Percentiles rank a stretch among this genome's conserved stretches.
These are phyloP conservation scores for Hypoxylon cercidicola DNA, from an alignment of 495 filamentous ascomycete species.

Conservation along the genomic window DNA sequence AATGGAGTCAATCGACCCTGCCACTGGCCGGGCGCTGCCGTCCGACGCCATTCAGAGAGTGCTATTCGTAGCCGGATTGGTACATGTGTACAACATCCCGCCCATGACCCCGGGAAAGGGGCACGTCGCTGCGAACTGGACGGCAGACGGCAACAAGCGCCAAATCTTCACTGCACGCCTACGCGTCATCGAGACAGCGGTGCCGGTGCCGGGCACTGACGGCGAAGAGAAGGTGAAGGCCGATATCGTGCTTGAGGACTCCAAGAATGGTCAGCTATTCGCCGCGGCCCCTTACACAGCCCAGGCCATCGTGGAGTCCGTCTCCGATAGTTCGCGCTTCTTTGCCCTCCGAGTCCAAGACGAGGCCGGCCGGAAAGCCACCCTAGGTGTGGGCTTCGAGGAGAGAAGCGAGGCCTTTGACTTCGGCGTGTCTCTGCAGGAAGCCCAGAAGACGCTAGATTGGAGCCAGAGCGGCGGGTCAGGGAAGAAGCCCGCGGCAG, in stretches of 20 bases:
- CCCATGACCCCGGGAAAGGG: constrained; percentile 75
- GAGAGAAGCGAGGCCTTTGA: constrained; percentile 85
- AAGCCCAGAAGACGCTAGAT: constrained; percentile 69
- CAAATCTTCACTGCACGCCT: constrained; percentile 85
- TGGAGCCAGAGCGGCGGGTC: constrained; percentile 31
- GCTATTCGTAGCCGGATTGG: constrained; percentile 72
- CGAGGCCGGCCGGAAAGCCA: constrained; percentile 73
- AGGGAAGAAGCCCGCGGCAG: constrained; percentile 41
- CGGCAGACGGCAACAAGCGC: constrained; percentile 69
- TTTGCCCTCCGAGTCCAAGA: constrained; percentile 82
- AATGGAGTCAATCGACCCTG: constrained; percentile 65
- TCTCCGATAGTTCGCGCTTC: constrained; percentile 78
- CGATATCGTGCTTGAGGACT: constrained; percentile 80
- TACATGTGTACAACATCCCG: constrained; percentile 85
- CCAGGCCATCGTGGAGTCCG: constrained; percentile 70
- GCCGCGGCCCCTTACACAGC: constrained; percentile 79
- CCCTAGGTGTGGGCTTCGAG: constrained; percentile 85
- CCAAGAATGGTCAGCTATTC: constrained; percentile 74
- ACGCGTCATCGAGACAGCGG: constrained; percentile 79
- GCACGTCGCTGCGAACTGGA: constrained; percentile 80
- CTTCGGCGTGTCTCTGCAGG: constrained; percentile 81
- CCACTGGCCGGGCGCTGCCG: constrained; percentile 66
- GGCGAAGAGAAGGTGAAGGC: constrained; percentile 66
- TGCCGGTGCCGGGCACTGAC: constrained; percentile 49
- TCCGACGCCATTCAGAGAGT: constrained; percentile 79